These are phyloP conservation scores for Cercospora sp. DNA, from an alignment of 2,329 filamentous ascomycete genomes.

Conservation along the genomic window DNA sequence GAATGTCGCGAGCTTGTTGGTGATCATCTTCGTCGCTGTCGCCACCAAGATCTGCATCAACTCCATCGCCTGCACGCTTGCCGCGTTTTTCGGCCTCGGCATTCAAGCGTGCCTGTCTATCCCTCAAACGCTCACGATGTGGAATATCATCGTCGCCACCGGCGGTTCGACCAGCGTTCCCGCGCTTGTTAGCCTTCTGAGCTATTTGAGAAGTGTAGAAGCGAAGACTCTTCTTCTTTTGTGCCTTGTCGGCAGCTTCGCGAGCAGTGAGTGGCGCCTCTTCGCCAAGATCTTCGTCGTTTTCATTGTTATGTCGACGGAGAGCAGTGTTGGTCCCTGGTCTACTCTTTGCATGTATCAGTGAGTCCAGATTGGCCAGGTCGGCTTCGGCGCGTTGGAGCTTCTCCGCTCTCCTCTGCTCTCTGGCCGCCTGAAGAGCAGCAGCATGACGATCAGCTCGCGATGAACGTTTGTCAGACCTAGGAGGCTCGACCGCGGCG, in stretches of 20 bases:
- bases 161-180: constrained; percentile 68
- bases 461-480: constrained; percentile 47
- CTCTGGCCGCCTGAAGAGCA: constrained; percentile 56
- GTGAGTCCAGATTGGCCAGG: constrained; percentile 68
- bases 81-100: constrained; percentile 85
- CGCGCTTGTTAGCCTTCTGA: constrained; percentile 87
- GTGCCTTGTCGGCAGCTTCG: constrained; percentile 81
- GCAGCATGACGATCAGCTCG: constrained; percentile 54
- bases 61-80: constrained; percentile 56
- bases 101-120: constrained; percentile 82
- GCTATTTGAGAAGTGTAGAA: constrained; percentile 99
- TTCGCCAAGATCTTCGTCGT: constrained; percentile 90
- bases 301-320: constrained; percentile 47
- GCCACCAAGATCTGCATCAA: constrained; percentile 67
- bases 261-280: constrained; percentile 75
- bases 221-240: constrained; percentile 85
- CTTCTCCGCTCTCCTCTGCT: constrained; percentile 55
- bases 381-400: constrained; percentile 64
- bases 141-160: constrained; percentile 83
- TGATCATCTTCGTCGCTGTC: constrained; percentile 67
- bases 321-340: constrained; percentile 21
- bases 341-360: constrained; percentile 50
- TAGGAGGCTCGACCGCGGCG: constrained; percentile 9
- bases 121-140: constrained; percentile 81
- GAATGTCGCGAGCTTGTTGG: constrained; percentile 53